Base-by-base conservation (phyloP, 2,329 filamentous ascomycete species). In the Keithomyces neogunnii region DNA sequence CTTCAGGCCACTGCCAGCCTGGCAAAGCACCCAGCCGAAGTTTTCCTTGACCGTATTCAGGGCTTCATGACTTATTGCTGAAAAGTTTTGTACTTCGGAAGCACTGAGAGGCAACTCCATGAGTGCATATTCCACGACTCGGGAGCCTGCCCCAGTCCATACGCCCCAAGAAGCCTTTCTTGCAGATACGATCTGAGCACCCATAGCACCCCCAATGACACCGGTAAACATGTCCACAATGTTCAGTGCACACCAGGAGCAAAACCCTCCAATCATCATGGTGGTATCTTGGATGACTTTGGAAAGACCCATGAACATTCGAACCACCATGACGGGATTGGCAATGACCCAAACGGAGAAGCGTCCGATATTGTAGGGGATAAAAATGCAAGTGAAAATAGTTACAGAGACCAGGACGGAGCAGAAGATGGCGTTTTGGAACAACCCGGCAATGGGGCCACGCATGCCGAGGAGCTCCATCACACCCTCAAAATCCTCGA, bases 401-500 rank as follows among this genome's bases (percentile, higher is more conserved):
- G 91, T 95, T 48, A 92, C 81, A 1, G 88, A 87, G 11, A 99
- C 89, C 31, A 99, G 77, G 45, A 97, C 85, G 6, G 88, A 86
- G 64, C 92, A 96, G 68, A 99, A 99, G 13, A 96, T 84, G 51
- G 88, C 90, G 59, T 99, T 99, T 63, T 99, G 93, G 58, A 97
- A 83, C 5, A 99, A 78, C 3, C 89, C 90, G 11, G 86, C 85
- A 3, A 99, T 76, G 0, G 93, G 93, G 0, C 93, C 93, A 62
- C 95, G 89, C 87, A 99, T 95, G 38, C 93, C 93, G 53, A 99
- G 86, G 13, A 99, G 80, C 66, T 99, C 93, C 74, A 99, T 84
- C 49, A 99, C 88, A 0, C 93, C 93, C 65, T 99, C 93, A 13
- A 99, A 82, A 63, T 99, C 93, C 68, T 99, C 93, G 8, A 88